phyloP scores from a whole-genome alignment of 352 stramenopile species.

The Phytophthora uliginosa region DNA sequence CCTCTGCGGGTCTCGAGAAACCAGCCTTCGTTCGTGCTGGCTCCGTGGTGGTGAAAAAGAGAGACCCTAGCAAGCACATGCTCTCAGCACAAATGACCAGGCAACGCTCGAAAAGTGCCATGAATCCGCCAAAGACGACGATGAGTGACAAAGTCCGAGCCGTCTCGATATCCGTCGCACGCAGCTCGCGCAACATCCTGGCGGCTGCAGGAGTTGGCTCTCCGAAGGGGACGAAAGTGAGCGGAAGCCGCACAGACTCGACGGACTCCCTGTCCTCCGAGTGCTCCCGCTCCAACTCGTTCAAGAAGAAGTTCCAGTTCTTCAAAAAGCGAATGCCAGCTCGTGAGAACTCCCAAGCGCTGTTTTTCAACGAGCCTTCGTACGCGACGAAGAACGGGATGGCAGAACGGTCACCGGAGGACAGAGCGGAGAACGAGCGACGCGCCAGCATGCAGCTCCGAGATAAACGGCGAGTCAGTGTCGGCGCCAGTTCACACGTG shows the following conservation, averaged over 20 bases:
- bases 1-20: neutral
- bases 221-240: conserved; percentile 10
- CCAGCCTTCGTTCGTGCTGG: neutral
- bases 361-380: conserved; percentile 64
- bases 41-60: conserved; percentile 23
- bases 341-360: conserved; percentile 35
- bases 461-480: conserved; percentile 70
- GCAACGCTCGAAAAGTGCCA: conserved; percentile 34
- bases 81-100: conserved; percentile 25
- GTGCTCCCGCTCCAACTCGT: conserved; percentile 8
- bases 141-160: conserved; percentile 17
- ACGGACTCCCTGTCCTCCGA: conserved; percentile 5
- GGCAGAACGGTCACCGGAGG: conserved; percentile 58
- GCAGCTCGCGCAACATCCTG: conserved; percentile 25
- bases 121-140: conserved; percentile 19
- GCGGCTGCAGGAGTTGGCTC: neutral
- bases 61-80: conserved; percentile 30
- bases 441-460: conserved; percentile 62
- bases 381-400: conserved; percentile 69
- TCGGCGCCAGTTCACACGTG: conserved; percentile 64
- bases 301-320: conserved; percentile 21
- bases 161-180: conserved; percentile 24
- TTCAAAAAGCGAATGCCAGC: conserved; percentile 34
- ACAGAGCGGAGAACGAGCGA: conserved; percentile 72
- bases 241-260: conserved; percentile 20